Evolutionary conservation across 2,329 filamentous ascomycete species (phyloP).

Genomic region (Trichoderma semiorbis): DNA sequence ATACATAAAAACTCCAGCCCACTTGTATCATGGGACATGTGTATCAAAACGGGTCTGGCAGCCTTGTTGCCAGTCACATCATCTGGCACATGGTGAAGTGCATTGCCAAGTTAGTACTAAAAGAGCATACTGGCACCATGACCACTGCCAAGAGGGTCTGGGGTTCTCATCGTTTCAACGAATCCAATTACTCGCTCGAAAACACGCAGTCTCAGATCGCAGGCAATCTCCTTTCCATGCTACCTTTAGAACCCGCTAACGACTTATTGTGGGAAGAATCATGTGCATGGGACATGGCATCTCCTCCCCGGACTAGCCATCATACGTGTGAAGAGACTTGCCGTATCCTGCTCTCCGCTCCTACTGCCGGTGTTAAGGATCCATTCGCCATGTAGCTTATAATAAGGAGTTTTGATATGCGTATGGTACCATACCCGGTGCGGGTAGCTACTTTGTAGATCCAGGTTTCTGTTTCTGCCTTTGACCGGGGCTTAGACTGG

Average conservation of each 20-base stretch:
- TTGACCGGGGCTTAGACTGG: neutral
- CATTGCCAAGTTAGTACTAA: neutral
- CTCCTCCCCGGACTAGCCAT: neutral
- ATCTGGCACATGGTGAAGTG: neutral
- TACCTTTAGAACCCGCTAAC: neutral
- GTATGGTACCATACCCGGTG: neutral
- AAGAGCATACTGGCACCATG: neutral
- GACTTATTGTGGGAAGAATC: neutral
- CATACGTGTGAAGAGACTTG: neutral
- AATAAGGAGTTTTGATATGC: neutral
- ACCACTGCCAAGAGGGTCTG: neutral
- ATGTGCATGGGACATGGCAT: neutral
- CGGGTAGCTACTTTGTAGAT: neutral
- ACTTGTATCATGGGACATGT: neutral
- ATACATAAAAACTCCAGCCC: neutral
- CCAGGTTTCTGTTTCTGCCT: neutral
- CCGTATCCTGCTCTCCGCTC: neutral
- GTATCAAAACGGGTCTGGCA: neutral
- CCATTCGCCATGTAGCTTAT: neutral
- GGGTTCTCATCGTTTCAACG: neutral
- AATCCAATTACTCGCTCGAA: conserved; percentile 1
- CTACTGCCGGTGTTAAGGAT: neutral
- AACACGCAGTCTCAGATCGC: neutral
- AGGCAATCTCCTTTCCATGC: neutral
- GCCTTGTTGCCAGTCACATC: neutral